These are phyloP conservation scores for Peribolospora kevripleyi DNA, from an alignment of 768 basidiomycete species.

Conservation along the genomic window DNA sequence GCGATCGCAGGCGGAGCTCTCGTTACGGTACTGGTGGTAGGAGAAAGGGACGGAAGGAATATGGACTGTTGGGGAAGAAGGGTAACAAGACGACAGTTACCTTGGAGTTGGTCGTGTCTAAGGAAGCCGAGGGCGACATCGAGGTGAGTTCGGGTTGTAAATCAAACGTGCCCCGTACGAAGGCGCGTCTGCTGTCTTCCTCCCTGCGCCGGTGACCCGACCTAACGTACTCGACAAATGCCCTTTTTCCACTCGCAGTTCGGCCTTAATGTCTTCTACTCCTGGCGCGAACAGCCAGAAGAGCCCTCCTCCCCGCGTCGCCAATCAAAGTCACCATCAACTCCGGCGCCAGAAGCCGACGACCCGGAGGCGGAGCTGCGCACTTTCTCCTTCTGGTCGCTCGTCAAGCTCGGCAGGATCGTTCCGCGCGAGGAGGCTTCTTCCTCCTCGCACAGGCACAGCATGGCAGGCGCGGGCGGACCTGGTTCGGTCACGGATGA, in stretches of 20 bases:
- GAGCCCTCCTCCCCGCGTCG: conserved; percentile 18
- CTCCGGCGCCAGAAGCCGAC: conserved; percentile 18
- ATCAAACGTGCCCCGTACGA: too few species aligned
- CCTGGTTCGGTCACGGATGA: too few species aligned
- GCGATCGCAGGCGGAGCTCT: conserved; percentile 27
- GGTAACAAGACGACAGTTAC: conserved; percentile 74
- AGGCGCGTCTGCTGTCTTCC: neutral
- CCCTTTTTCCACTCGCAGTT: conserved; percentile 32
- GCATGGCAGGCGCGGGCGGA: too few species aligned
- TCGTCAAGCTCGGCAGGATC: conserved; percentile 52
- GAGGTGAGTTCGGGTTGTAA: conserved; percentile 32
- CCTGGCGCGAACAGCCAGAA: conserved; percentile 22
- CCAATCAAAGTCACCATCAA: conserved; percentile 8
- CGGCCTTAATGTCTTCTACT: conserved; percentile 80
- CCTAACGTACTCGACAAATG: neutral
- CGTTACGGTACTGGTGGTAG: conserved; percentile 25
- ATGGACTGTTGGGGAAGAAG: conserved; percentile 58
- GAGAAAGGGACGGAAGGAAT: conserved; percentile 18
- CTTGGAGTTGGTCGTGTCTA: conserved; percentile 65
- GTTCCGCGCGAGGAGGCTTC: conserved; percentile 19
- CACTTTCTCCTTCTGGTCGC: conserved; percentile 71
- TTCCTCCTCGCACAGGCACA: too few species aligned
- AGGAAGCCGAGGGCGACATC: conserved; percentile 48
- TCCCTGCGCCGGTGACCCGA: neutral
- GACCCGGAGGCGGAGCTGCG: conserved; percentile 38